Conservation (phyloP, 2,329 filamentous ascomycete genomes). For the Hortaea sp. region DNA sequence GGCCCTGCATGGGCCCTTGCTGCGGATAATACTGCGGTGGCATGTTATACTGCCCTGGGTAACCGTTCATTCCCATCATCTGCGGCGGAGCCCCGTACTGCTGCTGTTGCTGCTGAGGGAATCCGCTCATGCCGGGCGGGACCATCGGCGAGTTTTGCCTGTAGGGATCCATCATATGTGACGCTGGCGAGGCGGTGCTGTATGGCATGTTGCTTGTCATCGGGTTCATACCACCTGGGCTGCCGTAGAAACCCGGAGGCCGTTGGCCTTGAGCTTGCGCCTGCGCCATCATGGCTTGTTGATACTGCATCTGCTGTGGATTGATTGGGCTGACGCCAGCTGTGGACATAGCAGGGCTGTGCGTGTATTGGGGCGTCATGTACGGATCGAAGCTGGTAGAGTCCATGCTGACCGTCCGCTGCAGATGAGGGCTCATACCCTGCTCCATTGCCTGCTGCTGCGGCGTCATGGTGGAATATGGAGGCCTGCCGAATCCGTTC, state of each 20-base stretch:
- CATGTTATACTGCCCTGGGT: conserved; percentile 18
- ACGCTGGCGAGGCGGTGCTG: conserved; percentile 16
- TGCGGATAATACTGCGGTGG: conserved; percentile 13
- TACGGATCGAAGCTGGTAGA: conserved; percentile 38
- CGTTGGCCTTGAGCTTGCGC: conserved; percentile 28
- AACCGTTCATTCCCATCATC: conserved; percentile 18
- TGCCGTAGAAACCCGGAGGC: conserved; percentile 23
- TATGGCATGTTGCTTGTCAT: conserved; percentile 10
- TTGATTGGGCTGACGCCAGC: conserved; percentile 25
- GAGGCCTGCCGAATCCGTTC: conserved; percentile 26
- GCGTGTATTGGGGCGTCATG: conserved; percentile 25
- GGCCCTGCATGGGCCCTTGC: conserved; percentile 11
- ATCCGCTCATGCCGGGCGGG: conserved; percentile 25
- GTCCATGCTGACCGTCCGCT: conserved; percentile 40
- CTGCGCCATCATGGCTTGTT: conserved; percentile 42
- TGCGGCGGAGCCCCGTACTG: conserved; percentile 12
- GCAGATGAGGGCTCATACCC: conserved; percentile 25
- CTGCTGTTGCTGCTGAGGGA: conserved; percentile 9
- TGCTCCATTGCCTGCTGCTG: conserved; percentile 28
- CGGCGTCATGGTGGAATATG: conserved; percentile 18
- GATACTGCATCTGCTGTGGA: conserved; percentile 46
- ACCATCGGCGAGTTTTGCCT: conserved; percentile 31
- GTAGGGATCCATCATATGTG: conserved; percentile 31
- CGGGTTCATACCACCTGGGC: conserved; percentile 9
- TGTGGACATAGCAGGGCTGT: conserved; percentile 26